Conservation (phyloP, 2,329 filamentous ascomycete species). For the Aureobasidium sp. region DNA sequence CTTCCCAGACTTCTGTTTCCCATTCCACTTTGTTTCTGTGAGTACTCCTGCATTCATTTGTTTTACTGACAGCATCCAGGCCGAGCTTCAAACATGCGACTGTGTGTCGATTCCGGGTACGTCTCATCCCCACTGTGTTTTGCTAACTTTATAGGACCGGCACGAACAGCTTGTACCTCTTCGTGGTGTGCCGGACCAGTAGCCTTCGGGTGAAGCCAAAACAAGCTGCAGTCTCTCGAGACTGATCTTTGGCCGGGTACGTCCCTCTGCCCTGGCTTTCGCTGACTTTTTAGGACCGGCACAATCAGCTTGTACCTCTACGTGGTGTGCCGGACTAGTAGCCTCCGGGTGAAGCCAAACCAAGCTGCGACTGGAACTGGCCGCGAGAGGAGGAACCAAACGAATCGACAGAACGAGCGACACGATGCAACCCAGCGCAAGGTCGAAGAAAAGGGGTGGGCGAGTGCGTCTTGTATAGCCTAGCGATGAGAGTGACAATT, state of each 20-base stretch:
- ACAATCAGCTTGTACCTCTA: constrained; percentile 10
- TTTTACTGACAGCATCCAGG: background rate
- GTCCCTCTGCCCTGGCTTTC: background rate
- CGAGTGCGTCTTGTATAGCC: too few relatives aligned
- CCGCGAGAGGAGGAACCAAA: too few relatives aligned
- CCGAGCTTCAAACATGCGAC: too few relatives aligned
- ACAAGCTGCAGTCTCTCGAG: background rate
- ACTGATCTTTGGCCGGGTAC: background rate
- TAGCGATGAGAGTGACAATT: too few relatives aligned
- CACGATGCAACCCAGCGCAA: too few relatives aligned
- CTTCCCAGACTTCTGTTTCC: background rate
- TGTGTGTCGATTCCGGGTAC: too few relatives aligned
- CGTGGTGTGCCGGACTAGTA: constrained; percentile 9
- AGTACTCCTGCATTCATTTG: background rate
- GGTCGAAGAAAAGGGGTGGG: too few relatives aligned
- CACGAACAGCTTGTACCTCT: background rate
- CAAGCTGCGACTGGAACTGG: constrained; percentile 4
- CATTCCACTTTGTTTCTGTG: background rate
- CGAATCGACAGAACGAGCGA: too few relatives aligned
- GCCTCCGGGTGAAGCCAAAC: background rate
- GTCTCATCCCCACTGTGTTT: too few relatives aligned
- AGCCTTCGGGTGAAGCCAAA: background rate
- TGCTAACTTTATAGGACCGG: too few relatives aligned
- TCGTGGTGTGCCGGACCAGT: background rate
- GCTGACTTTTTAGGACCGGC: background rate